phyloP scores from a whole-genome alignment of 1,284 basidiomycete genomes.

The Moesziomyces sp. region DNA sequence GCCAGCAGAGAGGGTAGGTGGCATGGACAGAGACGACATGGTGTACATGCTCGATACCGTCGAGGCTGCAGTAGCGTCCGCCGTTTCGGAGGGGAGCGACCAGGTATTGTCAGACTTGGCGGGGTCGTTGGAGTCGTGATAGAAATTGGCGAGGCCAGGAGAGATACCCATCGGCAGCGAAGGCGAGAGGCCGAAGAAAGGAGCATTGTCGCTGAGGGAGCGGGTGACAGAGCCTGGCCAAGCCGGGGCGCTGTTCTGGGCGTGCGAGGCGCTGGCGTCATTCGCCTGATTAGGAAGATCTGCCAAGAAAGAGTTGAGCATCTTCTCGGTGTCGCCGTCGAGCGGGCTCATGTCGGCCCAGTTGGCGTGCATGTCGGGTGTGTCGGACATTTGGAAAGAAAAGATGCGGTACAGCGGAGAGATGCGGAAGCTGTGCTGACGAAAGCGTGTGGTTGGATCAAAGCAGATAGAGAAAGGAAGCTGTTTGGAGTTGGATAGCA shows the following conservation, averaged over 20 bases:
- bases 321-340: conserved; percentile 35
- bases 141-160: conserved; percentile 16
- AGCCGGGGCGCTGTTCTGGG: background rate
- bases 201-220: conserved; percentile 12
- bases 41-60: conserved; percentile 9
- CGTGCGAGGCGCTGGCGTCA: background rate
- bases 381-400: conserved; percentile 9
- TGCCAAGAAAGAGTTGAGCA: conserved; percentile 27
- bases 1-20: conserved; percentile 13
- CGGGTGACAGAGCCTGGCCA: conserved; percentile 11
- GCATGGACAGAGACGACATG: conserved; percentile 6
- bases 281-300: background rate
- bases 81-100: conserved; percentile 12
- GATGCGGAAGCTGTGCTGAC: background rate
- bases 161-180: conserved; percentile 15
- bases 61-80: background rate
- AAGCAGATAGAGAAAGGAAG: background rate
- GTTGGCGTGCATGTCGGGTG: conserved; percentile 14
- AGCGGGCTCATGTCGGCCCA: conserved; percentile 20
- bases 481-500: background rate
- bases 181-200: conserved; percentile 24
- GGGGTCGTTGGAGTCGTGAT: conserved; percentile 5
- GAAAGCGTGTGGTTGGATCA: background rate
- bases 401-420: background rate
- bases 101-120: conserved; percentile 9